Evolutionary conservation across 2,329 filamentous ascomycete genomes (phyloP), one percentile per base, ranked within the genome.

Genomic region (Pseudocercospora cruenta): DNA sequence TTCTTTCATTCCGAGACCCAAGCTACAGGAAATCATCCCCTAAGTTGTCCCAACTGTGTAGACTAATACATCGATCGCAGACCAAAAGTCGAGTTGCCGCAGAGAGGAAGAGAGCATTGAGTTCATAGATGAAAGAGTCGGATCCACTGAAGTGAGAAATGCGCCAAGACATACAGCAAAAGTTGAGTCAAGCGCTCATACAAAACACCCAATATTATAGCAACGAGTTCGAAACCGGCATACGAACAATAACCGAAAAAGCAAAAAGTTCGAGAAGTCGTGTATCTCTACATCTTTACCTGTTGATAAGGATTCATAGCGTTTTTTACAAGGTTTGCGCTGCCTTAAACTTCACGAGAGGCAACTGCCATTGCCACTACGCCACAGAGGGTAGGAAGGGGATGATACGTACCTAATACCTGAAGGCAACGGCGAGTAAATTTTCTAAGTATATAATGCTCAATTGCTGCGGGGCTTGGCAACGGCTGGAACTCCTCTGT

Each of bases 211-310:
- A 14, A 14, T 5, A 36, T 1, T 1, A 36, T 36, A 36, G 33
- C 33, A 36, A 36, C 33, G 33, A 10, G 33, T 36, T 22, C 21
- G 45, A 49, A 49, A 21, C 8, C 16, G 12, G n/a, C 45, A 49
- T 22, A 49, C 1, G n/a, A 22, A 49, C 14, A 10, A 9, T 19
- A 21, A 49, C 22, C 45, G 24, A 51, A 51, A 24, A 3, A 1
- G 47, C 47, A 51, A 51, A 51, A 51, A 51, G 47, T 51, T 51
- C 47, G 47, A 51, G 39, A 51, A 21, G 19, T 26, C 47, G 47
- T 12, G 19, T 14, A 22, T 21, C 22, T 51, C 47, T 51, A 51
- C 47, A 43, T 51, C 19, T 26, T 51, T 12, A 51, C 47, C 47
- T 51, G 47, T 51, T 5, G 47, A 51, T 51, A 7, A 51, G 47